Evolutionary conservation across 2,329 filamentous ascomycete genomes (phyloP), one percentile per base, ranked within the genome.

Genomic region (Malbranchea zuffiana): DNA sequence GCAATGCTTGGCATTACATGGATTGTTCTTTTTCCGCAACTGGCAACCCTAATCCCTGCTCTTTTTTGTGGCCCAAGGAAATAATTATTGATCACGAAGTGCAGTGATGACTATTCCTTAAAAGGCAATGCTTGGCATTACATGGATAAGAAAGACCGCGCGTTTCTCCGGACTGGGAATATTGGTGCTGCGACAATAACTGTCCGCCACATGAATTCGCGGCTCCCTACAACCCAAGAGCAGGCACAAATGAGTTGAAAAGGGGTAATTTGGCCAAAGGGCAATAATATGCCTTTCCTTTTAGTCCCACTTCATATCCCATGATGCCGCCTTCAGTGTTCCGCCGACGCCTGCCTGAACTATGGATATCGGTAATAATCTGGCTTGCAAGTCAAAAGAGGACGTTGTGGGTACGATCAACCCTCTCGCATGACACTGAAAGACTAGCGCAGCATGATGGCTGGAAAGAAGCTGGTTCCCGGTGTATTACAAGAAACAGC

Each of bases 1-100:
- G 27, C 6, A 30, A 30, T 13, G 4, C 12, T 30, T 30, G 27
- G 4, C 27, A 30, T 30, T 30, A 30, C 4, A 30, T 30, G 27
- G 27, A 15, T 30, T 7, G 5, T 30, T 30, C 10, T 16, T 16
- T 15, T n/a, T 13, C 25, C 25, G 25, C 4, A 30, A 5, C 3
- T 15, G 6, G 12, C 12, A 30, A 30, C 12, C 27, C 4, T 28
- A 28, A 28, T 28, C 11, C n/a, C 27, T 30, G 27, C 27, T 30
- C 27, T 30, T 16, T 16, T 28, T n/a, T 5, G n/a, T 28, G 25
- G 13, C 27, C 16, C 16, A 30, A 30, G 18, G 27, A 3, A 30
- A 30, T 15, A 11, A 30, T 30, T 15, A 16, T 5, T 30, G n/a
- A 15, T 30, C 12, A 6, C n/a, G 13, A 28, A 12, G 25, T 4